These are phyloP conservation scores for Leishmania braziliensis DNA, from an alignment of 208 protist genomes.

Conservation along the genomic window DNA sequence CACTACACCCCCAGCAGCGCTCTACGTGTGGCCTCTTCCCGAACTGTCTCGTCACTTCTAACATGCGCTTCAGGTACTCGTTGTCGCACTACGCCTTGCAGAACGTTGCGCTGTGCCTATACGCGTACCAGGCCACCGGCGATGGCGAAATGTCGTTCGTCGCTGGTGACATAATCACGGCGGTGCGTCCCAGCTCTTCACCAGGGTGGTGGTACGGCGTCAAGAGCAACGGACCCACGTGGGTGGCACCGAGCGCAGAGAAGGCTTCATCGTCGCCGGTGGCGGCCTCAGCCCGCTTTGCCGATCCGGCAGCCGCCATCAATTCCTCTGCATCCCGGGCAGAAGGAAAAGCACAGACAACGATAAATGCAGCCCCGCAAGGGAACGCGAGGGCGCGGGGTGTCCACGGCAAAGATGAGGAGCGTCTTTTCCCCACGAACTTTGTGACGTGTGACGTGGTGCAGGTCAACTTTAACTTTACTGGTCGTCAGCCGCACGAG, in stretches of 20 bases:
- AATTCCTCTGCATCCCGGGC: background rate
- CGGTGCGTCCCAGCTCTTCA: conserved; percentile 44
- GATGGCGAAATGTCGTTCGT: conserved; percentile 69
- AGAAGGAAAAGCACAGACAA: background rate
- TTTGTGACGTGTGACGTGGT: conserved; percentile 82
- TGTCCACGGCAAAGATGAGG: background rate
- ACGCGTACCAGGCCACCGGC: conserved; percentile 50
- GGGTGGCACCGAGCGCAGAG: conserved; percentile 11
- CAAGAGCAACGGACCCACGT: conserved; percentile 30
- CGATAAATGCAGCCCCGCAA: background rate
- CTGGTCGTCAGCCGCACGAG: conserved; percentile 44
- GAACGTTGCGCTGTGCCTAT: conserved; percentile 67
- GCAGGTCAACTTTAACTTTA: conserved; percentile 53
- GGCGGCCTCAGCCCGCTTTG: conserved; percentile 10
- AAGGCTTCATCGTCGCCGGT: background rate
- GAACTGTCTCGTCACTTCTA: conserved; percentile 68
- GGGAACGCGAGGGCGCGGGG: too few species aligned
- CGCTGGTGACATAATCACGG: conserved; percentile 57
- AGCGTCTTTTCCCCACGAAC: conserved; percentile 67
- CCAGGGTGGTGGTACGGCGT: conserved; percentile 81
- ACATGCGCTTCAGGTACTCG: conserved; percentile 30
- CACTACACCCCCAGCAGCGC: background rate
- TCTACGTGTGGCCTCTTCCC: conserved; percentile 44
- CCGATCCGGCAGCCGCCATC: conserved; percentile 6
- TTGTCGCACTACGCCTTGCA: conserved; percentile 23